Evolutionary conservation across 1,139 yeast species (phyloP).

Genomic region (Saccharomyces hybrid): DNA sequence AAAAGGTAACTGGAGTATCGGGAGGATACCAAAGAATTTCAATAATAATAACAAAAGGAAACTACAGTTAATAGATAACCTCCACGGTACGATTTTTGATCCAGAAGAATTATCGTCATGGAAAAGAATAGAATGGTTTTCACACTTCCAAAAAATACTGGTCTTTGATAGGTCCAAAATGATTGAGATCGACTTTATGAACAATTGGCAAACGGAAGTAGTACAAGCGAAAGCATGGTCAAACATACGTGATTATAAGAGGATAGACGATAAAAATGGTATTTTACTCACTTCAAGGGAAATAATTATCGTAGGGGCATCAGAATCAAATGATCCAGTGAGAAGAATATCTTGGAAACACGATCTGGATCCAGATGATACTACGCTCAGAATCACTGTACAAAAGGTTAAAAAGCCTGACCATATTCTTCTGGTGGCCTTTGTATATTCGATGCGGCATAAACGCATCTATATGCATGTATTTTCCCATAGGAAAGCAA

Average conservation of each 20-base stretch:
- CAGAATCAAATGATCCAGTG: constrained; percentile 18
- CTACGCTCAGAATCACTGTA: constrained; percentile 42
- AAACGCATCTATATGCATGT: constrained; percentile 18
- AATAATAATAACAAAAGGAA: constrained; percentile 10
- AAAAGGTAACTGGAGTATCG: constrained; percentile 45
- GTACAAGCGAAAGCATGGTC: constrained; percentile 56
- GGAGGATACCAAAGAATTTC: constrained; percentile 28
- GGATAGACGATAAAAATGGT: constrained; percentile 30
- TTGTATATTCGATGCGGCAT: constrained; percentile 20
- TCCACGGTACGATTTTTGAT: constrained; percentile 34
- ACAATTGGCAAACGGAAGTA: constrained; percentile 31
- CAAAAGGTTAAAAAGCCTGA: constrained; percentile 10
- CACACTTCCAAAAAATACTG: constrained; percentile 32
- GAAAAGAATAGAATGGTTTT: constrained; percentile 45
- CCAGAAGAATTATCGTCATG: constrained; percentile 50
- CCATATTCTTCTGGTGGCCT: constrained; percentile 11
- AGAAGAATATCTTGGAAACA: constrained; percentile 64
- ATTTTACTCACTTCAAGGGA: constrained; percentile 57
- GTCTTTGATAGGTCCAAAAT: constrained; percentile 43
- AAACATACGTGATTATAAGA: constrained; percentile 40
- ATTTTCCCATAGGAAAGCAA: constrained; percentile 11
- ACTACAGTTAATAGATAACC: constrained; percentile 8
- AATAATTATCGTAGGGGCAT: constrained; percentile 40
- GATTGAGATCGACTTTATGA: constrained; percentile 31
- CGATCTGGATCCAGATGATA: constrained; percentile 47